Evolutionary conservation across 176 grass and related monocot species (phyloP).

Genomic region (Oryza meyeriana): DNA sequence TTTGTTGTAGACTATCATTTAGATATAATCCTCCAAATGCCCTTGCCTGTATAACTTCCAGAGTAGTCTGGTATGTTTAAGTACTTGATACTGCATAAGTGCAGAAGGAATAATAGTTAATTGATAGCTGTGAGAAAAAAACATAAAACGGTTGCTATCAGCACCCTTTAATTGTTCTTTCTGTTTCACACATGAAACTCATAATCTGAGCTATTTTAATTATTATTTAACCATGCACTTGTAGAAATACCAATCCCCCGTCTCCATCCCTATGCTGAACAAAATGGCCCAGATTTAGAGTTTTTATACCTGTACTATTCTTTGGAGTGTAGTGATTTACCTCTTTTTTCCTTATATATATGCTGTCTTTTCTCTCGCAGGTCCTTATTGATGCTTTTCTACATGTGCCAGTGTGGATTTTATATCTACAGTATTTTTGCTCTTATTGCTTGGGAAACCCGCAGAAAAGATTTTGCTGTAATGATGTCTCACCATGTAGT

Average conservation of each 20-base stretch:
- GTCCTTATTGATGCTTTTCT: constrained; percentile 81
- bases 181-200: background rate
- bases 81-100: background rate
- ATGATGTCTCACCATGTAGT: constrained; percentile 99
- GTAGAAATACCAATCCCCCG: background rate
- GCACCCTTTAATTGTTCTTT: background rate
- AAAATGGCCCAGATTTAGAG: constrained; percentile 3
- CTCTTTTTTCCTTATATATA: constrained; percentile 28
- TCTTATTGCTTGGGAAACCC: constrained; percentile 97
- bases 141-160: background rate
- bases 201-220: background rate
- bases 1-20: background rate
- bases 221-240: background rate
- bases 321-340: constrained; percentile 20
- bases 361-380: constrained; percentile 31
- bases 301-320: background rate
- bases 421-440: constrained; percentile 95
- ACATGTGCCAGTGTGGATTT: constrained; percentile 99
- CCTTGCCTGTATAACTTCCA: background rate
- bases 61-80: background rate
- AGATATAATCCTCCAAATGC: background rate
- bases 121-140: background rate
- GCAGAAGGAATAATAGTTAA: background rate
- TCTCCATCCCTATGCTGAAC: constrained; percentile 3
- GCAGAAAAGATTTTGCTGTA: constrained; percentile 96